Evolutionary conservation across 768 basidiomycete species (phyloP), one percentile per base, ranked within the genome.

Genomic region (Dentipellis sp.): DNA sequence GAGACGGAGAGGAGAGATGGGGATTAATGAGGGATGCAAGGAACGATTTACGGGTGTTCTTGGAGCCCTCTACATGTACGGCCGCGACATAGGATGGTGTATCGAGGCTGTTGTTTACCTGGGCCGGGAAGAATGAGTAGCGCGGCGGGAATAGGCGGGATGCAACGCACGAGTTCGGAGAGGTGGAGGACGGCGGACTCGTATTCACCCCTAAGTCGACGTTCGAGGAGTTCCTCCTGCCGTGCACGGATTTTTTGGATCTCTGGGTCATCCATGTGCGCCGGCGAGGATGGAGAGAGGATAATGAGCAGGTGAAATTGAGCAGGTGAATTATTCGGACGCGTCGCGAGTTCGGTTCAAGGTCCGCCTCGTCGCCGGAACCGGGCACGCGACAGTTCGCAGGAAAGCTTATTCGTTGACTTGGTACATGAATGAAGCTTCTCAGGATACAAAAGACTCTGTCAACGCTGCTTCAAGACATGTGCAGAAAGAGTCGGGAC

Each of bases 61-160:
- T 68, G 1, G 91, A 84, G 55, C 93, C 93, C 61, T 88, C 81
- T 12, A 98, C 78, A 58, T 87, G 87, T 16, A 99, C 84, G 1
- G 88, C 76, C 12, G 84, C 80, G 50, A 99, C 76, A 39, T 78
- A 75, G 50, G 90, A 69, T 0, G 84, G 84, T 0, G 84, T 76
- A 14, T 83, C 73, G 50, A 89, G 70, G 63, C 87, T 92, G 17
- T 71, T 73, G 58, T 82, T 50, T 7, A 50, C 78, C 48, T 50
- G 12, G 48, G 23, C 9, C 10, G 5, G 2, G 48, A 50, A 35
- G 10, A 21, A 35, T 3, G 14, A 34, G 19, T 21, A 35, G 55
- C 42, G 29, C 38, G 35, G 46, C 52, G n/a, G 16, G 23, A 46
- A 29, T 35, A n/a, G 52, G 22, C 17, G 17, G 35, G 23, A 17